Evolutionary conservation across 768 basidiomycete species (phyloP), one percentile per base, ranked within the genome.

Genomic region (Russula lepida): DNA sequence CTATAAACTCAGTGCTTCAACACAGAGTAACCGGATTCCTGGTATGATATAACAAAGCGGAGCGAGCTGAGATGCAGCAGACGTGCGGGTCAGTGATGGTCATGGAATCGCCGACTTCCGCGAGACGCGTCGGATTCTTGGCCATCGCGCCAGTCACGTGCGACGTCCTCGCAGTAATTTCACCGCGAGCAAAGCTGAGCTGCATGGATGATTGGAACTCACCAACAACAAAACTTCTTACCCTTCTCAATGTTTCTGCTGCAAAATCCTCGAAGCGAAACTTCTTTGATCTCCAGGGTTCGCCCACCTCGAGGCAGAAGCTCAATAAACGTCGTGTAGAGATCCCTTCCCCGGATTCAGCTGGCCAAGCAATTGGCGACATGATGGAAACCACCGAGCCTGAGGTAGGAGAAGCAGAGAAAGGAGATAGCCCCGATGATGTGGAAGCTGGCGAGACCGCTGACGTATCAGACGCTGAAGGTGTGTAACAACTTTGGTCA

Each of bases 221-320:
- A 3, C 82, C 85, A 11, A 90, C 84, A 1, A 92, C 90, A 48
- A 85, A 84, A 53, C 82, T 97, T 1, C 73, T 97, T 30, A 95
- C 94, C 0, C 82, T 97, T 1, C 78, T 97, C 5, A 98, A 97
- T 70, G 89, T 94, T 3, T 92, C 91, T 35, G 89, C 91, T 0
- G 83, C 85, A 3, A 92, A 86, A 30, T 74, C 81, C 3, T 76
- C 76, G 30, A 91, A 87, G 68, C 74, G 82, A 27, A 83, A 81
- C 67, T 71, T 74, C 53, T 30, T 63, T 0, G 67, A 66, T 23
- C 72, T 72, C 21, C 77, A 79, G 32, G 75, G 75, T 61, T 71
- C 77, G 0, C 75, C 78, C 19, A 58, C 77, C 1, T 76, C 77
- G 67, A 92, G 90, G 69, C 77, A 78, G 67, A 92, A 91, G 69